Conservation (phyloP, 2,329 filamentous ascomycete species). For the Coccinonectria pachysandricola region DNA sequence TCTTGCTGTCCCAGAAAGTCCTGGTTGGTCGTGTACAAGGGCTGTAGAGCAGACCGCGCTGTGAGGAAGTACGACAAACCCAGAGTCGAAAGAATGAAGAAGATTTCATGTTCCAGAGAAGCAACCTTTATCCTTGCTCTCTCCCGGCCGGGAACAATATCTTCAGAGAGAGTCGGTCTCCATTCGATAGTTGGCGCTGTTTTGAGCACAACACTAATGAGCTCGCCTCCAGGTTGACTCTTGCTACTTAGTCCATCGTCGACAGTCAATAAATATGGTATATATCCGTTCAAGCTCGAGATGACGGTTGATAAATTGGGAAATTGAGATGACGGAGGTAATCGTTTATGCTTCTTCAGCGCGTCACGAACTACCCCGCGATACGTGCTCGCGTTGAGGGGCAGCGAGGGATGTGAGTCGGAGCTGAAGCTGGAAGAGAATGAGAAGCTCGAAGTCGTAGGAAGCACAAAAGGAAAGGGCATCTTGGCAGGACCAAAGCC, state of each 20-base stretch:
- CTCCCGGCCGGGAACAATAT: conserved; percentile 54
- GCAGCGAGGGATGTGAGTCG: conserved; percentile 79
- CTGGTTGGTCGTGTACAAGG: conserved; percentile 56
- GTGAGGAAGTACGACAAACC: conserved; percentile 64
- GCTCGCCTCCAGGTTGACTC: conserved; percentile 36
- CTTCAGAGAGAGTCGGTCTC: conserved; percentile 66
- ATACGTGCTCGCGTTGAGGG: conserved; percentile 69
- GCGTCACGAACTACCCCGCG: conserved; percentile 74
- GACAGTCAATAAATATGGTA: conserved; percentile 74
- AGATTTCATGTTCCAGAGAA: conserved; percentile 73
- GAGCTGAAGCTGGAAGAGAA: conserved; percentile 70
- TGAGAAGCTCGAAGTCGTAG: conserved; percentile 79
- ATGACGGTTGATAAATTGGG: conserved; percentile 62
- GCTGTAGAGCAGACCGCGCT: conserved; percentile 61
- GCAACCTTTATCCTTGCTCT: conserved; percentile 56
- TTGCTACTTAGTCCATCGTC: conserved; percentile 57
- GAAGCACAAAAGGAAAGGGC: conserved; percentile 82
- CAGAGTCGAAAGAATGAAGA: conserved; percentile 67
- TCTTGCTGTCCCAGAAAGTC: conserved; percentile 54
- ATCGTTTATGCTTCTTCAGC: conserved; percentile 81
- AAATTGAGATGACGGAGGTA: conserved; percentile 60
- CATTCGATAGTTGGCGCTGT: conserved; percentile 61
- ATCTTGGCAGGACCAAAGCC: conserved; percentile 37
- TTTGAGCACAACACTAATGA: conserved; percentile 56
- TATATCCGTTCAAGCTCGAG: conserved; percentile 61